A percentile compares a stretch with the other conserved stretches of the same genome.
phyloP scores from a whole-genome alignment of 495 filamentous ascomycete species.

The Rhizodiscina lignyota region DNA sequence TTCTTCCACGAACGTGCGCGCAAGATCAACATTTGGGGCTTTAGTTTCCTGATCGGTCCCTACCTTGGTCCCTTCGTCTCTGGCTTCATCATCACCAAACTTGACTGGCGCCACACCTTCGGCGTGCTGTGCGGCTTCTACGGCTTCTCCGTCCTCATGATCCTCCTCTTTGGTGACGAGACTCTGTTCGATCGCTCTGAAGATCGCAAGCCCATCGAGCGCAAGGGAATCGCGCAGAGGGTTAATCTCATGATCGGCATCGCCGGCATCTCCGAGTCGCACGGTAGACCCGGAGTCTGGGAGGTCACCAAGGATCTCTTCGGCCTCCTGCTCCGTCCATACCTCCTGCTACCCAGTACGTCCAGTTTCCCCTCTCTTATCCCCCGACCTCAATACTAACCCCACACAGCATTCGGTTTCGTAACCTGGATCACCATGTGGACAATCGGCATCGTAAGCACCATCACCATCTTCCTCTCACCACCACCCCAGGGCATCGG shows the following conservation, averaged over 20 bases:
- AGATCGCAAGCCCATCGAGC: conserved; percentile 1
- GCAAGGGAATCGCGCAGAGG: conserved; percentile 4
- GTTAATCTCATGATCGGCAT: conserved; percentile 13
- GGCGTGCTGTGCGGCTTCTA: conserved; percentile 25
- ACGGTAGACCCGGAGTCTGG: conserved; percentile 8
- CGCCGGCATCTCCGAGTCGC: conserved; percentile 8
- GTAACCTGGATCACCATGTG: conserved; percentile 15
- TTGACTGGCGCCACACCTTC: conserved; percentile 3
- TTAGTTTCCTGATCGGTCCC: conserved; percentile 28
- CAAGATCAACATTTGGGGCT: conserved; percentile 34
- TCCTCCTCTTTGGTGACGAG: conserved; percentile 31
- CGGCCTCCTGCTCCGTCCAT: conserved; percentile 11
- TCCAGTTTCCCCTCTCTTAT: neutral
- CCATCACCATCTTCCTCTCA: conserved; percentile 21
- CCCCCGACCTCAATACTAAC: neutral
- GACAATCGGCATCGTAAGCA: conserved; percentile 20
- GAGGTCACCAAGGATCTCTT: conserved; percentile 10
- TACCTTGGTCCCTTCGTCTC: conserved; percentile 30
- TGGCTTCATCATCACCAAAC: conserved; percentile 1
- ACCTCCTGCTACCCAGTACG: conserved; percentile 17
- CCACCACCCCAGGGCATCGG: conserved; percentile 20
- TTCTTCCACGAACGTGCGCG: conserved; percentile 27
- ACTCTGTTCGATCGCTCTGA: conserved; percentile 25
- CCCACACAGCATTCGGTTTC: conserved; percentile 2
- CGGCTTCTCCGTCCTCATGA: conserved; percentile 24